A percentile compares a stretch with the other conserved stretches of the same genome.
Evolutionary conservation across 2,329 filamentous ascomycete species (phyloP).

Genomic region (Venturia oleaginea): DNA sequence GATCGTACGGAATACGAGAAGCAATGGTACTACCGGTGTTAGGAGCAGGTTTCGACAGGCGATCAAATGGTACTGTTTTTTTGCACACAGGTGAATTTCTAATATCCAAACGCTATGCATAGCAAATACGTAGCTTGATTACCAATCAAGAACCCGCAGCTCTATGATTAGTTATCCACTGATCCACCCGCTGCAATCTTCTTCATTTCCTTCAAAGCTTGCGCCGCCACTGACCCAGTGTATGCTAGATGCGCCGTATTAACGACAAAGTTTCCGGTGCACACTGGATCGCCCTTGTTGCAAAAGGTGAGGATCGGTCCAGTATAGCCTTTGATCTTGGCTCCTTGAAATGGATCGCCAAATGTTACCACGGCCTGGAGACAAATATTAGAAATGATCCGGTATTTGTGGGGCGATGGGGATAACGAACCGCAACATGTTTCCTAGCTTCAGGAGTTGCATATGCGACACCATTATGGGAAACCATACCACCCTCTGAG

Average conservation of each 20-base stretch:
- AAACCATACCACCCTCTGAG: conserved; percentile 8
- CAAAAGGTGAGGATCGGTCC: conserved; percentile 15
- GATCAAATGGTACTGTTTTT: too few species aligned
- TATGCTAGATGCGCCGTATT: conserved; percentile 14
- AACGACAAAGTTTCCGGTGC: conserved; percentile 3
- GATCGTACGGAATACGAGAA: too few species aligned
- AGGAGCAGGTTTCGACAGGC: too few species aligned
- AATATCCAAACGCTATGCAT: too few species aligned
- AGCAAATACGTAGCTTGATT: too few species aligned
- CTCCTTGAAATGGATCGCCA: conserved; percentile 16
- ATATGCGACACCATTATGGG: conserved; percentile 5
- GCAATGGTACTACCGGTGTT: too few species aligned
- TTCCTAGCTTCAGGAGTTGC: neutral
- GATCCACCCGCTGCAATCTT: neutral
- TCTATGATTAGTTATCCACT: neutral
- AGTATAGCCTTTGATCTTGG: conserved; percentile 14
- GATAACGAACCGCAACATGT: neutral
- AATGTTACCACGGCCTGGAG: conserved; percentile 14
- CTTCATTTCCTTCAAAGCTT: neutral
- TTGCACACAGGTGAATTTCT: too few species aligned
- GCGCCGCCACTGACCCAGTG: neutral
- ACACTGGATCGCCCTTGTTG: neutral
- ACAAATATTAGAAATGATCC: neutral
- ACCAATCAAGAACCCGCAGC: too few species aligned
- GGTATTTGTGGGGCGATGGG: too few species aligned